Base-by-base conservation (phyloP, 1,139 yeast species). In the Spencermartinsiella ligniputridi region DNA sequence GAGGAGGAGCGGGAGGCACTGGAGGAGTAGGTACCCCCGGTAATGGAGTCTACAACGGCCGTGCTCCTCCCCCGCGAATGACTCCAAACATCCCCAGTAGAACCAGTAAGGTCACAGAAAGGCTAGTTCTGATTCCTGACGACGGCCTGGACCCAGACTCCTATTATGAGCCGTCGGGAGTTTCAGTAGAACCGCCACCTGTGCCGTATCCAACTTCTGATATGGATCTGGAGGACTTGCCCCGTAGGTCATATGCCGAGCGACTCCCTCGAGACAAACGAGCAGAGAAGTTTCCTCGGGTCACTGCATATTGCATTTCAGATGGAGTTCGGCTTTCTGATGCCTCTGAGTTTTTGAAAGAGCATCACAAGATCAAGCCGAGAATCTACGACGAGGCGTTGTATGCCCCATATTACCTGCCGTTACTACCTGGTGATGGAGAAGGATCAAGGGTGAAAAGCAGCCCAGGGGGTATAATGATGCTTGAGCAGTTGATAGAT, bases 281-380 rank as follows among this genome's bases (percentile, higher is more conserved):
- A 49, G 85, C 81, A 2, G 79, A 76, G 33, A 85, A 80, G 52
- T 77, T 83, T 53, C 81, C 95, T 27, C 67, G 97, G 48, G 88
- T 89, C 53, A 89, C 97, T 0, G 97, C 97, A 0, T 90, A 90
- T 62, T 78, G 88, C 54, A 81, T 89, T 6, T 81, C 96, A 20
- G 96, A 88, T 47, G 88, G 85, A 18, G 82, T 89, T 59, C 74
- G 85, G 55, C 66, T 90, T 42, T 72, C 74, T 33, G 71, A 78
- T 2, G 79, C 88, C 1, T 74, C 84, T 1, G 73, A 75, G 44
- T 90, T 86, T 56, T 65, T 90, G 36, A 70, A 76, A 37, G 72
- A 75, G 13, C 74, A 82, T 43, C 97, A 90, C 62, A 82, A 82
- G 56, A 95, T 89, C 2, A 76, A 86, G 19, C 96, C 97, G 1